Base-by-base conservation (phyloP, 306 rosid genomes). In the Calophaca sinica region DNA sequence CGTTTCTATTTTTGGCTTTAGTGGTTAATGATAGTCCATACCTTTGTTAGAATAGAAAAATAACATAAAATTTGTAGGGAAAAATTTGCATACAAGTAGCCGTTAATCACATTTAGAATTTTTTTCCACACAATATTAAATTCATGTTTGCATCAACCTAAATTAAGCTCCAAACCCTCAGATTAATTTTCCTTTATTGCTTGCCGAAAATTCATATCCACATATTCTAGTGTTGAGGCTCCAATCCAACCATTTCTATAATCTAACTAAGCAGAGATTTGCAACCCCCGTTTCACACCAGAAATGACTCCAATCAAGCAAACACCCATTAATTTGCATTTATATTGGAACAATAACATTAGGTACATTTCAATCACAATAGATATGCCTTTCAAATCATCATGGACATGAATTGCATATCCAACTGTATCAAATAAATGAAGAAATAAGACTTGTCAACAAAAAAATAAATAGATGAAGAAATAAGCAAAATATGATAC, bases 381-480 rank as follows among this genome's bases (percentile, higher is more conserved):
- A 15, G 15, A n/a, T 28, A 35, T n/a, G 11, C 28, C 61, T 38
- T 61, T 50, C 14, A 71, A 68, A 62, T 74, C 26, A 20, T 20
- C 26, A 20, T 20, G 26, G 26, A 20, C 26, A 5, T 36, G 35
- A 12, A 73, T 36, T 29, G 2, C 48, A 44, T 36, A 61, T n/a
- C 61, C 72, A 62, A 61, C 62, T 67, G 41, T 51, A 44, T 62
- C 54, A 74, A 66, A 68, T 39, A 74, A 74, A 50, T 65, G 26
- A 8, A 31, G 55, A 54, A 28, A 54, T 57, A 36, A 52, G 28
- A 9, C 3, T 12, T 31, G n/a, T 60, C 28, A 12, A 50, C 26
- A 35, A 68, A 0, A 58, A n/a, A n/a, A n/a, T n/a, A n/a, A 65
- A 35, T 7, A 51, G 49, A 14, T 5, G 39, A 48, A 42, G 0